A percentile compares a stretch with the other conserved stretches of the same genome.
phyloP scores from a whole-genome alignment of 2,329 filamentous ascomycete genomes.

The Graphiopsis chlorocephala region DNA sequence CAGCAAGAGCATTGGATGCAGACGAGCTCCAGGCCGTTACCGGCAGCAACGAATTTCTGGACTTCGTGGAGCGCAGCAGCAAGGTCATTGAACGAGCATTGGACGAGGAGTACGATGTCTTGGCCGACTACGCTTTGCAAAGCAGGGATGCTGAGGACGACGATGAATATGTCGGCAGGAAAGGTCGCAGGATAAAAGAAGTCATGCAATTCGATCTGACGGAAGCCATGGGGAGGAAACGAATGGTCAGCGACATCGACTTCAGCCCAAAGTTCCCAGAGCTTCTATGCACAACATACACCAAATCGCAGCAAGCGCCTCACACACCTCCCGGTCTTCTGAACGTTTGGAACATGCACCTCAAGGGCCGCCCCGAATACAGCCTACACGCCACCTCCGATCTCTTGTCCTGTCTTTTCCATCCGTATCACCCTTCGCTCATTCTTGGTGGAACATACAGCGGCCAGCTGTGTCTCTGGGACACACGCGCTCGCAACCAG shows the following conservation, averaged over 20 bases:
- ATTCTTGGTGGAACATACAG: constrained; percentile 96
- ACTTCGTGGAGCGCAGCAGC: constrained; percentile 91
- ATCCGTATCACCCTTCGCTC: constrained; percentile 95
- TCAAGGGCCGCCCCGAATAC: constrained; percentile 92
- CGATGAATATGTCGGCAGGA: constrained; percentile 67
- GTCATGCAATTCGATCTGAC: constrained; percentile 76
- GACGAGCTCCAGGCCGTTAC: constrained; percentile 91
- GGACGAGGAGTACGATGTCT: constrained; percentile 92
- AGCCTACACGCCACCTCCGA: constrained; percentile 96
- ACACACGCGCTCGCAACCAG: constrained; percentile 72
- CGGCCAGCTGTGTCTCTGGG: constrained; percentile 94
- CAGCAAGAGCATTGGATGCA: constrained; percentile 71
- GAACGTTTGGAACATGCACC: constrained; percentile 94
- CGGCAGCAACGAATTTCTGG: constrained; percentile 86
- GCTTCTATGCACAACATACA: constrained; percentile 89
- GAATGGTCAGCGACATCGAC: constrained; percentile 94
- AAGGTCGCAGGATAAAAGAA: constrained; percentile 76
- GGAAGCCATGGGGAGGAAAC: constrained; percentile 95
- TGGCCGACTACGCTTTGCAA: constrained; percentile 88
- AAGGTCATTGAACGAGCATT: constrained; percentile 96
- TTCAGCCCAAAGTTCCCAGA: constrained; percentile 93
- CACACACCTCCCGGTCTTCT: constrained; percentile 89
- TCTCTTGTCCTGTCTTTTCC: constrained; percentile 92
- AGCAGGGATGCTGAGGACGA: constrained; percentile 69
- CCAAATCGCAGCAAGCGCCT: constrained; percentile 67